Percentiles rank a stretch among this genome's conserved stretches.
These are phyloP conservation scores for Xanthoceras sorbifolium DNA, from an alignment of 345 rosid genomes.

Conservation along the genomic window DNA sequence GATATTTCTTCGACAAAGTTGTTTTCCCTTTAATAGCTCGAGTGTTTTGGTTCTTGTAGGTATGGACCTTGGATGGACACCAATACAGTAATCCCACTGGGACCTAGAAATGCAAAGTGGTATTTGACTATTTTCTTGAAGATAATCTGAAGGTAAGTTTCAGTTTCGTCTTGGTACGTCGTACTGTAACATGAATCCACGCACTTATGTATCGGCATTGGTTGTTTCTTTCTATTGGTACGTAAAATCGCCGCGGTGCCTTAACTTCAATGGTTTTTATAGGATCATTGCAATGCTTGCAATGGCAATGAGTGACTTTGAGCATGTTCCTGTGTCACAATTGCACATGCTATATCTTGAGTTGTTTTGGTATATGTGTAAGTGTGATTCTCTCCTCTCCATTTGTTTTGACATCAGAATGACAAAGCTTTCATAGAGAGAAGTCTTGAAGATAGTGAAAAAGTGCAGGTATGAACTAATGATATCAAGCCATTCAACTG, in stretches of 20 bases:
- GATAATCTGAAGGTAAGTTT: constrained; percentile 54
- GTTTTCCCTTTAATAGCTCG: background rate
- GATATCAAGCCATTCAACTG: background rate
- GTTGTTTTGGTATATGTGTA: background rate
- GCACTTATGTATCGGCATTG: background rate
- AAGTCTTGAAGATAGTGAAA: constrained; percentile 72
- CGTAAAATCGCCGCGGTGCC: too few species aligned
- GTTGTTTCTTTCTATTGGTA: too few species aligned
- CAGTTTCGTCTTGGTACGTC: background rate
- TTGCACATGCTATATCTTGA: background rate
- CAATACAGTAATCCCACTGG: constrained; percentile 77
- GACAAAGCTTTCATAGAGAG: constrained; percentile 58
- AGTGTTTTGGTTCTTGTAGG: constrained; percentile 29
- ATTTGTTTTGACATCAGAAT: constrained; percentile 45
- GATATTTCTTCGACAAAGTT: background rate
- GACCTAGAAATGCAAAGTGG: constrained; percentile 68
- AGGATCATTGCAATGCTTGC: too few species aligned
- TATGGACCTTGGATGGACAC: constrained; percentile 99
- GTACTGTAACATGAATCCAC: background rate
- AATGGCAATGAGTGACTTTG: too few species aligned
- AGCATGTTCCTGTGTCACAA: too few species aligned
- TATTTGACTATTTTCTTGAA: constrained; percentile 88
- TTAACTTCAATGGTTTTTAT: too few species aligned
- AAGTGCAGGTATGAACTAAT: constrained; percentile 58
- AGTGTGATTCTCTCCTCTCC: background rate